Base-by-base conservation (phyloP, 2,329 filamentous ascomycete species). In the Trematosphaeria pertusa region DNA sequence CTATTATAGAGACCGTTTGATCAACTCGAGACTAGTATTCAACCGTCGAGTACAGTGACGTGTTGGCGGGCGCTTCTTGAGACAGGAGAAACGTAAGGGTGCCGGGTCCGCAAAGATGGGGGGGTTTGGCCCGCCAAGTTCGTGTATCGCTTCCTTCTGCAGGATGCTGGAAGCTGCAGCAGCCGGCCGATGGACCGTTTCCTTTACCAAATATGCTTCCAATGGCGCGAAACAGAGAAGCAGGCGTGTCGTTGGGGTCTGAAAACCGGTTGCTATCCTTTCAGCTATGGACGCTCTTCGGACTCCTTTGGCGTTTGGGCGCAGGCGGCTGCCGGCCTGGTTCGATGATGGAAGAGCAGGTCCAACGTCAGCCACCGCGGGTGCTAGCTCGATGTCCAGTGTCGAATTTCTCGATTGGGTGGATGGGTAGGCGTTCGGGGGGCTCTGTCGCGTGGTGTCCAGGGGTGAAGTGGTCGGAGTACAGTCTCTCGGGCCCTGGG, bases 281-380 rank as follows among this genome's bases (percentile, higher is more conserved):
- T 28, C 24, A 28, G 24, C 24, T 28, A n/a, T n/a, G n/a, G n/a
- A n/a, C n/a, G n/a, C n/a, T n/a, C n/a, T n/a, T n/a, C n/a, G n/a
- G n/a, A n/a, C n/a, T n/a, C n/a, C n/a, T n/a, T n/a, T n/a, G n/a
- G n/a, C n/a, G n/a, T n/a, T n/a, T n/a, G n/a, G n/a, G n/a, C n/a
- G n/a, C n/a, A n/a, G n/a, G n/a, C n/a, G n/a, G n/a, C n/a, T n/a
- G 31, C 14, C 33, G 45, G 37, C 30, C 47, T 32, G 31, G 30
- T 30, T 17, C 20, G 37, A n/a, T n/a, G 46, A 42, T 50, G 38
- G 37, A 18, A 50, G 44, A 48, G 50, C 35, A 41, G 37, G 52
- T 62, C 62, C 50, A 61, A 66, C 62, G 63, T 66, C 58, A 65
- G 63, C 63, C 54, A 54, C 48, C 40, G 39, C 41, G 49, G 31